Evolutionary conservation across 257 asterid species (phyloP).

Genomic region (Plantago elongata): DNA sequence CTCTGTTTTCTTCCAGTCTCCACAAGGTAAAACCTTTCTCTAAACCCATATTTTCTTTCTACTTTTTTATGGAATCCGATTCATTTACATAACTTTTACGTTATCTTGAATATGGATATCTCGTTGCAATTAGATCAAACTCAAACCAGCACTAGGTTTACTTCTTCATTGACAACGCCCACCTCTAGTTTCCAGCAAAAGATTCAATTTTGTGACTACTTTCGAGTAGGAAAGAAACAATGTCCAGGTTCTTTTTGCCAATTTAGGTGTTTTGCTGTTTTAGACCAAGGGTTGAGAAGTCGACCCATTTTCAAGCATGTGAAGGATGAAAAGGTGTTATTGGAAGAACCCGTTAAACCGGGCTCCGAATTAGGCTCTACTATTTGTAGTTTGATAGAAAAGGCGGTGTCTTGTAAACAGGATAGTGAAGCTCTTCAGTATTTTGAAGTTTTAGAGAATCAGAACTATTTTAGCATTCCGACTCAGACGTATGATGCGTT

Average conservation of each 20-base stretch:
- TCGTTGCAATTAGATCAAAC: slow-evolving; percentile 53
- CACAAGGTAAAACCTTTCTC: too few relatives aligned
- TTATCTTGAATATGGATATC: slow-evolving; percentile 36
- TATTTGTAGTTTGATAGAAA: slow-evolving; percentile 64
- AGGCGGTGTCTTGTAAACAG: slow-evolving; percentile 55
- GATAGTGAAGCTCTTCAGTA: slow-evolving; percentile 64
- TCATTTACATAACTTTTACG: not conserved
- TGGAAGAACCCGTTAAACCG: slow-evolving; percentile 24
- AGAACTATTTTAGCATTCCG: slow-evolving; percentile 27
- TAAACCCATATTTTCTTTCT: too few relatives aligned
- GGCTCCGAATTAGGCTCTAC: slow-evolving; percentile 22
- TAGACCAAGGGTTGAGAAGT: slow-evolving; percentile 49
- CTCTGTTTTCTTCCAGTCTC: too few relatives aligned
- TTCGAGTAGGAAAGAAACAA: slow-evolving; percentile 26
- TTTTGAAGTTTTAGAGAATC: slow-evolving; percentile 63
- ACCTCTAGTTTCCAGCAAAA: slow-evolving; percentile 1
- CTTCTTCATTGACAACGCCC: slow-evolving; percentile 35
- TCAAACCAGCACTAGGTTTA: slow-evolving; percentile 35
- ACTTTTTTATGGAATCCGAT: not conserved
- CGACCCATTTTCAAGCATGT: slow-evolving; percentile 41
- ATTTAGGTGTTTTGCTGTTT: slow-evolving; percentile 36
- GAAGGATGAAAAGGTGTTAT: slow-evolving; percentile 10
- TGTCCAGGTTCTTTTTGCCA: slow-evolving; percentile 23
- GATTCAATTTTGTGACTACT: slow-evolving; percentile 1
- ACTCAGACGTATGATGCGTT: slow-evolving; percentile 62